phyloP scores from a whole-genome alignment of 192 early-diverging fungal genomes.

The Backusella australiensis region DNA sequence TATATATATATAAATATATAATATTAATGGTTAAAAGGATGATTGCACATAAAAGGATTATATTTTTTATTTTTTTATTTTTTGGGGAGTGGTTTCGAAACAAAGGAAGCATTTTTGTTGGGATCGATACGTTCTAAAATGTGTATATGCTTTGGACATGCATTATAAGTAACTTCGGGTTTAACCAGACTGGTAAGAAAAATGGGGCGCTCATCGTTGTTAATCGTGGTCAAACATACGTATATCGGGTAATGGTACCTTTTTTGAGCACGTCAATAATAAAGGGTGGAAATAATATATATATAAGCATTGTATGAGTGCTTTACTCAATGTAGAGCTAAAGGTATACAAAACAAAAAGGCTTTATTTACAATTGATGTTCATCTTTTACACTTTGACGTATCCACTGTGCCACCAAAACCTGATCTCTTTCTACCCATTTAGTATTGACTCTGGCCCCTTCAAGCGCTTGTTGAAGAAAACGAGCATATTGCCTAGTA shows the following conservation, averaged over 20 bases:
- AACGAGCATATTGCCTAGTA: slow-evolving; percentile 57
- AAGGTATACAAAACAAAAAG: background rate
- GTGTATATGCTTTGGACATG: too few relatives aligned
- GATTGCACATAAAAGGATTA: background rate
- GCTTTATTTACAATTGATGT: background rate
- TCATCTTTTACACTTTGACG: background rate
- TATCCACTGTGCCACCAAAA: slow-evolving; percentile 22
- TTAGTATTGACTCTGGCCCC: slow-evolving; percentile 58
- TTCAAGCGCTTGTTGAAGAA: slow-evolving; percentile 74
- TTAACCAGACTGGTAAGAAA: background rate
- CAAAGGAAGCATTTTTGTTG: background rate
- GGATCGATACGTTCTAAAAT: background rate
- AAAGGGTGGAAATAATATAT: too few relatives aligned
- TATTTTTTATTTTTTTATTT: background rate
- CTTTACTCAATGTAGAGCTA: too few relatives aligned
- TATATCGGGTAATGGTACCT: too few relatives aligned
- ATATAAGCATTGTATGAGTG: too few relatives aligned
- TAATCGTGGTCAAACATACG: background rate
- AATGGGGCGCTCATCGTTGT: background rate
- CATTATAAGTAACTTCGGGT: background rate
- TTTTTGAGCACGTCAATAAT: too few relatives aligned
- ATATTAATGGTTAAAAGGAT: background rate
- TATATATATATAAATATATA: background rate
- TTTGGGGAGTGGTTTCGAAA: background rate
- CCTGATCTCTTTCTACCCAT: slow-evolving; percentile 39